Evolutionary conservation across 1,284 basidiomycete species (phyloP), one percentile per base, ranked within the genome.

Genomic region (Sphagnurus paluster): DNA sequence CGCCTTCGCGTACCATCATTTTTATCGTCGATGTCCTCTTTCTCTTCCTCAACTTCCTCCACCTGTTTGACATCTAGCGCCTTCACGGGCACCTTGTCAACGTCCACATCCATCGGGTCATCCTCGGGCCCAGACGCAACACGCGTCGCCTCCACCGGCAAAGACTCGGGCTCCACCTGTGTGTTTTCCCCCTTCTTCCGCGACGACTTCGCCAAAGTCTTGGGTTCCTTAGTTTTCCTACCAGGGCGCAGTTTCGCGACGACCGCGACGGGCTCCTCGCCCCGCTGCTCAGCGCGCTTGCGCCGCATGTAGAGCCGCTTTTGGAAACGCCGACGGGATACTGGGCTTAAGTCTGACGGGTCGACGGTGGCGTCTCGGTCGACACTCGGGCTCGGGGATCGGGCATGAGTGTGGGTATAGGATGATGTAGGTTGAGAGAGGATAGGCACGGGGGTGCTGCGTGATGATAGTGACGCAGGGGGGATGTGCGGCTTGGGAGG

Each of bases 301-400:
- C 77, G 76, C 8, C 87, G 80, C 85, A 88, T 88, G 57, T 85
- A 77, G 5, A 89, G 64, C 25, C 84, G 72, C 50, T 87, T 87
- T 50, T 68, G 66, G 25, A 79, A 55, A 26, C 77, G 80, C 33
- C 80, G 74, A 13, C 80, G 80, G 3, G 78, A 73, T 2, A 56
- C 60, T 3, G 83, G 81, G n/a, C 76, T 74, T n/a, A 78, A 62
- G 17, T 32, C 33, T 8, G 59, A 56, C 21, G 58, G 26, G 38
- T 61, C 55, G 14, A 47, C 5, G 4, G 29, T 41, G 19, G 19
- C 28, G 25, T 49, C 48, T 23, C 16, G 36, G 4, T 57, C 38
- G 14, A 14, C 29, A 29, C 56, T 44, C 50, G 47, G 37, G 49
- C 28, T 46, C 29, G 20, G 36, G 8, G 42, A 44, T 39, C 43